Conservation (phyloP, 257 asterid species). For the Solanum virginianum region DNA sequence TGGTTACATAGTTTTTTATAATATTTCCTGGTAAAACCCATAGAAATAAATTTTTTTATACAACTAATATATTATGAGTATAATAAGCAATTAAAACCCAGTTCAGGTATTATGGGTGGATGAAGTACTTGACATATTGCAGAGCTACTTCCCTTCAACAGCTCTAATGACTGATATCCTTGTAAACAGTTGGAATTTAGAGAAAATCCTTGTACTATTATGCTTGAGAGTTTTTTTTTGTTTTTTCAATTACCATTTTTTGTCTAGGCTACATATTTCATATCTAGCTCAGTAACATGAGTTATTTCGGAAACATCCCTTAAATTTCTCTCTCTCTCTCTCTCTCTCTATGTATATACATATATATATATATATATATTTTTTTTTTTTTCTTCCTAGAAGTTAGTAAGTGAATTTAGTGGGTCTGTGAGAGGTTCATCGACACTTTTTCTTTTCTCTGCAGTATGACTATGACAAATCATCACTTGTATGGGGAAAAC, state of each 20-base stretch:
- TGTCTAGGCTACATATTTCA: background rate
- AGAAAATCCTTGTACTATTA: background rate
- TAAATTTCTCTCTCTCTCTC: background rate
- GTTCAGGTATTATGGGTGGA: background rate
- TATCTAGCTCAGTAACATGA: background rate
- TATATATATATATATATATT: no score
- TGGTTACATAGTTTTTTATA: background rate
- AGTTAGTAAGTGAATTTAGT: background rate
- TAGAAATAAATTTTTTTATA: background rate
- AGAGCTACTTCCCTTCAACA: background rate
- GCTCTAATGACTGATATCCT: background rate
- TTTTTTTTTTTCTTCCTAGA: background rate
- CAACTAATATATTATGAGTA: background rate
- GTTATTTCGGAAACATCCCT: background rate
- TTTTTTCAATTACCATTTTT: background rate
- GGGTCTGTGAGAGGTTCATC: background rate
- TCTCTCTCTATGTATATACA: background rate
- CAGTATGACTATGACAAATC: slow-evolving; percentile 73
- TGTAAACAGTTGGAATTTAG: background rate
- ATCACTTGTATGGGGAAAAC: slow-evolving; percentile 95
- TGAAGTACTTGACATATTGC: background rate
- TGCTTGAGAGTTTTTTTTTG: background rate
- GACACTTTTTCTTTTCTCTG: slow-evolving; percentile 1
- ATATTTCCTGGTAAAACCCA: background rate
- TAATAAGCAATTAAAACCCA: background rate